These are phyloP conservation scores for Nyctanthes arbortristis DNA, from an alignment of 257 asterid species.

Conservation along the genomic window DNA sequence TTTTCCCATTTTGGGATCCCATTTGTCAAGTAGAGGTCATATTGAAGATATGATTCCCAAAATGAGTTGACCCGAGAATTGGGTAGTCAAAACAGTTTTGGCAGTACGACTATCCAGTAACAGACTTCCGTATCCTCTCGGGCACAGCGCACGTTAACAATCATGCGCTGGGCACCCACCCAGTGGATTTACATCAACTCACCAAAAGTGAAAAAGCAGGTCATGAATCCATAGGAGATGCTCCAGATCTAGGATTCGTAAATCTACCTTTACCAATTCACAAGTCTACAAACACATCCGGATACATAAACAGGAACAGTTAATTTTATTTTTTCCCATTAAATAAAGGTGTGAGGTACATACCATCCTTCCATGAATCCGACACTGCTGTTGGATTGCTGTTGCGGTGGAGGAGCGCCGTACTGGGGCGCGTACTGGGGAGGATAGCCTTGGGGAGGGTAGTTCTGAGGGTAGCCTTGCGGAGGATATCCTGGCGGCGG, in stretches of 20 bases:
- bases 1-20: no score
- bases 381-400: conserved; percentile 29
- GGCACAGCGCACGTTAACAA: background rate
- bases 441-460: conserved; percentile 57
- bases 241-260: conserved; percentile 27
- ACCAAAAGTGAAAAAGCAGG: background rate
- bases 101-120: no score
- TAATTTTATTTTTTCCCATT: no score
- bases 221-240: conserved; percentile 12
- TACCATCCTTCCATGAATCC: conserved; percentile 78
- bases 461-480: conserved; percentile 43
- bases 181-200: conserved; percentile 25
- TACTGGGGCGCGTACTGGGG: conserved; percentile 72
- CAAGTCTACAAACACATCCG: background rate
- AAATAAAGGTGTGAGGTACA: conserved; percentile 13
- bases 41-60: no score
- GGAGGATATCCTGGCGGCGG: conserved; percentile 75
- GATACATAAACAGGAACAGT: background rate
- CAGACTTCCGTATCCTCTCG: no score
- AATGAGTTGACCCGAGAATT: no score
- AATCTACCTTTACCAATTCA: background rate
- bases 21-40: no score
- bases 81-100: no score
- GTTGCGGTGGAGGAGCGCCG: conserved; percentile 53
- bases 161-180: background rate